These are phyloP conservation scores for Lasiodiplodia hormozganensis DNA, from an alignment of 2,329 filamentous ascomycete genomes.

Conservation along the genomic window DNA sequence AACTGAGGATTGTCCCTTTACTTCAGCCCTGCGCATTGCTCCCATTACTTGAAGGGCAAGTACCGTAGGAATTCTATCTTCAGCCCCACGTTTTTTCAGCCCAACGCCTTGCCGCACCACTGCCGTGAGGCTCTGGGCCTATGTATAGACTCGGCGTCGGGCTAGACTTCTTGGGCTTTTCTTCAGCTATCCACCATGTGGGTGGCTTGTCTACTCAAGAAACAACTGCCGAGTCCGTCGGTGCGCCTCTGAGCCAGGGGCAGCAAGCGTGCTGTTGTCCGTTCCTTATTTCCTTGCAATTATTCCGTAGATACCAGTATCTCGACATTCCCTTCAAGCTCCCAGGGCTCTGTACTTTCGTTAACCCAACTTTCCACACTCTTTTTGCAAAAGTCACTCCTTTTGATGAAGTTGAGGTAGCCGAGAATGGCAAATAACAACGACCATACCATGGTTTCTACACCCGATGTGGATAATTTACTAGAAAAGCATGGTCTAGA, in stretches of 20 bases:
- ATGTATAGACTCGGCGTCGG: background rate
- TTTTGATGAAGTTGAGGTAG: background rate
- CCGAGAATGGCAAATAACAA: background rate
- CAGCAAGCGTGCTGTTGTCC: background rate
- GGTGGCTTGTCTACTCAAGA: slow-evolving; percentile 1
- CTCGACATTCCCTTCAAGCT: background rate
- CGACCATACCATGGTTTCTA: background rate
- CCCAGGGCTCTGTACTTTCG: background rate
- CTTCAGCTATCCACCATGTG: background rate
- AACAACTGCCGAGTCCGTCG: background rate
- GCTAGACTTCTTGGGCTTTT: background rate
- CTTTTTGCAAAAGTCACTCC: background rate
- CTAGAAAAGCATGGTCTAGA: slow-evolving; percentile 16
- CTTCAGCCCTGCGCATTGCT: background rate
- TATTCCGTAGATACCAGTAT: background rate
- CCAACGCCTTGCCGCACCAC: background rate
- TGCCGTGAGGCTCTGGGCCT: background rate
- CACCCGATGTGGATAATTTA: background rate
- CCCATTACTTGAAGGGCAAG: background rate
- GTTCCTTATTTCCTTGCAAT: background rate
- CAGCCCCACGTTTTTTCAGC: background rate
- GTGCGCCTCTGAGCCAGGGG: background rate
- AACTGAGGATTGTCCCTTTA: background rate
- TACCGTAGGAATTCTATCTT: background rate
- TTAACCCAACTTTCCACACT: background rate